Evolutionary conservation across 169 alveolate species (phyloP).

Genomic region (Plasmodium malariae): DNA sequence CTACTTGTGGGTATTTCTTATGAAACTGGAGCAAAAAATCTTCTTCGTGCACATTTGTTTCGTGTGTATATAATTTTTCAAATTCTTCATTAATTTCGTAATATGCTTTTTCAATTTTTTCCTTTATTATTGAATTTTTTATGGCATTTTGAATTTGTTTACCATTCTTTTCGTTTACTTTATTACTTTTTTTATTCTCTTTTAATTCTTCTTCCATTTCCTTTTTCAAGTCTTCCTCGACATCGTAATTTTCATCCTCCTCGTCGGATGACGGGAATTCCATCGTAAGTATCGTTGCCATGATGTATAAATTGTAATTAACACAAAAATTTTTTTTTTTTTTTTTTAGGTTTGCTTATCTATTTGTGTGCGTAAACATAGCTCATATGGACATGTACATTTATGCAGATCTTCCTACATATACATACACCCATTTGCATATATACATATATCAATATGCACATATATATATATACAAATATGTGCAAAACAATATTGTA

Average conservation of each 20-base stretch:
- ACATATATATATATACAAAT: neutral
- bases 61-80: slow-evolving; percentile 51
- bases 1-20: slow-evolving; percentile 51
- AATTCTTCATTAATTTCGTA: slow-evolving; percentile 43
- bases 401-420: neutral
- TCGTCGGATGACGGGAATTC: slow-evolving; percentile 65
- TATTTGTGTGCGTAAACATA: neutral
- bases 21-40: slow-evolving; percentile 64
- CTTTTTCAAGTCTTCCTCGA: slow-evolving; percentile 28
- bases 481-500: too few relatives aligned
- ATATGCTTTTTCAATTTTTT: slow-evolving; percentile 62
- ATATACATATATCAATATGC: slow-evolving; percentile 1
- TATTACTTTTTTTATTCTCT: neutral
- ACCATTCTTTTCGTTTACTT: slow-evolving; percentile 2
- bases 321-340: neutral
- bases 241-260: slow-evolving; percentile 60
- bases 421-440: neutral
- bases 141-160: slow-evolving; percentile 16
- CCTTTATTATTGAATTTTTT: slow-evolving; percentile 46
- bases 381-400: neutral
- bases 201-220: slow-evolving; percentile 27
- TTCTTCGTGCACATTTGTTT: slow-evolving; percentile 21
- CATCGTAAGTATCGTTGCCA: slow-evolving; percentile 70
- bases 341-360: neutral
- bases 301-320: neutral